These are phyloP conservation scores for Buddleja alternifolia DNA, from an alignment of 257 asterid genomes.

Conservation along the genomic window DNA sequence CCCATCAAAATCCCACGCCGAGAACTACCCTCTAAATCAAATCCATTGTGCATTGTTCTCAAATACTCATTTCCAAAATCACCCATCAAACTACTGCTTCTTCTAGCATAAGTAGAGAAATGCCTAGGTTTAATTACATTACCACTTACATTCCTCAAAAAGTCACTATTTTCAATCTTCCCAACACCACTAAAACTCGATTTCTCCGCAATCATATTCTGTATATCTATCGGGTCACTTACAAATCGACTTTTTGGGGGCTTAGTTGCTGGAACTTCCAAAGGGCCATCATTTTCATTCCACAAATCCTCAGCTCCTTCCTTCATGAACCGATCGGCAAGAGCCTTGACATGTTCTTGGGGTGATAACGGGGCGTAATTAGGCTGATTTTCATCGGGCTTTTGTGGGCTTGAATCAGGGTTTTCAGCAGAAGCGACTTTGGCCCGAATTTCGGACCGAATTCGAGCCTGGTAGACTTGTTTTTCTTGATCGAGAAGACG, in stretches of 20 bases:
- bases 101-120: constrained; percentile 49
- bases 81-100: constrained; percentile 29
- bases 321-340: constrained; percentile 94
- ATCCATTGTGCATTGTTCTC: constrained; percentile 25
- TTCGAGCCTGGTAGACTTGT: constrained; percentile 82
- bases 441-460: constrained; percentile 82
- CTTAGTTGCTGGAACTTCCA: constrained; percentile 28
- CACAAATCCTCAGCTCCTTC: constrained; percentile 97
- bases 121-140: constrained; percentile 38
- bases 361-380: constrained; percentile 65
- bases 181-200: constrained; percentile 22
- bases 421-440: constrained; percentile 47
- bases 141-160: constrained; percentile 23
- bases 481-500: constrained; percentile 89
- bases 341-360: constrained; percentile 67
- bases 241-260: constrained; percentile 29
- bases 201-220: constrained; percentile 42
- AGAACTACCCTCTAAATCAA: constrained; percentile 23
- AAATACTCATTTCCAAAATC: constrained; percentile 28
- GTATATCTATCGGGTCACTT: constrained; percentile 56
- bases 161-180: constrained; percentile 6
- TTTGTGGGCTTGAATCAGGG: constrained; percentile 23
- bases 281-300: constrained; percentile 84
- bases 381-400: constrained; percentile 32
- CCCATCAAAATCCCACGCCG: constrained; percentile 35